Evolutionary conservation across 2,329 filamentous ascomycete species (phyloP), one percentile per base, ranked within the genome.

Genomic region (Fusarium setosum): DNA sequence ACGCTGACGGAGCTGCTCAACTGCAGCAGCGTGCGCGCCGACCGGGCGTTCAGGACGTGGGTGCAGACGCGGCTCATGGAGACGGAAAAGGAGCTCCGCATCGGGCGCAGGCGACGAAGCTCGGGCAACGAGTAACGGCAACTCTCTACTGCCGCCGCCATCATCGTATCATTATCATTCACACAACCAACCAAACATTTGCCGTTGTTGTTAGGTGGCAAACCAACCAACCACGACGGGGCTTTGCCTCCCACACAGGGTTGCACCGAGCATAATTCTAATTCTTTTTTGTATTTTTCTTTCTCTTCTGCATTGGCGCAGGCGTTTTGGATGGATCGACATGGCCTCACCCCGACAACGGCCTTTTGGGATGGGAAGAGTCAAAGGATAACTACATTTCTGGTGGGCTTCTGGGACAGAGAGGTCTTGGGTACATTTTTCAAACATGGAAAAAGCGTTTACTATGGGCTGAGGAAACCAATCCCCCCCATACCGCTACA

Each of bases 1-100:
- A 83, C 85, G 3, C 72, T 89, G 67, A 89, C 86, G 6, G 86
- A 88, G 73, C 81, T 89, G 13, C 82, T 89, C 69, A 89, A 88
- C 76, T 88, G 85, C 75, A 83, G 85, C 21, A 77, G 81, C 34
- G 84, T 87, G 15, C 83, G 85, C 38, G 75, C 73, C 42, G 84
- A 88, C 60, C 75, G 77, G 24, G 77, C 80, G 2, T 83, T 86
- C 71, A 84, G 86, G 45, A 85, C 81, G 60, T 88, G 85, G 83
- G 84, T 88, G 31, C 86, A 88, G 73, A 80, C 82, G 18, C 79
- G 86, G 13, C 77, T 89, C 23, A 83, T 89, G 83, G 85, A 88
- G 68, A 87, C 86, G 18, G 86, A 89, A 70, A 83, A 84, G 69
- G 85, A 88, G 68, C 75, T 88, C 55, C 82, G 86, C 29, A 83